A percentile compares a stretch with the other conserved stretches of the same genome.
Evolutionary conservation across 2,329 filamentous ascomycete genomes (phyloP).

Genomic region (Aspergillus sp.): DNA sequence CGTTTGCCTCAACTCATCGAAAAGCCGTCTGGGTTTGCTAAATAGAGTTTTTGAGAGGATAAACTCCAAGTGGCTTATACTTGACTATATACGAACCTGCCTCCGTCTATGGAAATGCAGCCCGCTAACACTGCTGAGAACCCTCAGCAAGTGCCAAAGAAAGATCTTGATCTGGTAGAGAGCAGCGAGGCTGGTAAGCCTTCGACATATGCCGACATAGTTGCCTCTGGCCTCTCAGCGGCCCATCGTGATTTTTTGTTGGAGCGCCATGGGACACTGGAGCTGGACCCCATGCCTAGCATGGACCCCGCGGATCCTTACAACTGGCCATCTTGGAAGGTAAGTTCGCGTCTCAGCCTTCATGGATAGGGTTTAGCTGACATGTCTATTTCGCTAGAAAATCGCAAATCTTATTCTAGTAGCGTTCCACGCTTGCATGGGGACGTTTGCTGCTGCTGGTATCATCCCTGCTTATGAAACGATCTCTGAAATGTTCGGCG

Average conservation of each 20-base stretch:
- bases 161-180: slow-evolving; percentile 30
- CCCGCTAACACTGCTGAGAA: slow-evolving; percentile 13
- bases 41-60: too few species aligned
- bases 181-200: slow-evolving; percentile 26
- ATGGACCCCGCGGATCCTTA: slow-evolving; percentile 55
- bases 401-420: slow-evolving; percentile 53
- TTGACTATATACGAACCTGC: slow-evolving; percentile 15
- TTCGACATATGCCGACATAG: slow-evolving; percentile 26
- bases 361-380: slow-evolving; percentile 22
- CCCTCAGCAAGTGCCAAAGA: slow-evolving; percentile 17
- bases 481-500: slow-evolving; percentile 55
- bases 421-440: slow-evolving; percentile 59
- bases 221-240: slow-evolving; percentile 27
- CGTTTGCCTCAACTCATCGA: too few species aligned
- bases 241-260: slow-evolving; percentile 46
- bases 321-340: slow-evolving; percentile 58
- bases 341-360: slow-evolving; percentile 31
- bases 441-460: slow-evolving; percentile 53
- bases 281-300: slow-evolving; percentile 55
- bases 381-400: slow-evolving; percentile 58
- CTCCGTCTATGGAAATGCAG: slow-evolving; percentile 28
- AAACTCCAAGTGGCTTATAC: too few species aligned
- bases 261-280: slow-evolving; percentile 54
- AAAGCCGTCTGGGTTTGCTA: too few species aligned
- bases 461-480: slow-evolving; percentile 46